A percentile compares a stretch with the other conserved stretches of the same genome.
Evolutionary conservation across 2,329 filamentous ascomycete genomes (phyloP).

Genomic region (Rhynchosporium agropyri): DNA sequence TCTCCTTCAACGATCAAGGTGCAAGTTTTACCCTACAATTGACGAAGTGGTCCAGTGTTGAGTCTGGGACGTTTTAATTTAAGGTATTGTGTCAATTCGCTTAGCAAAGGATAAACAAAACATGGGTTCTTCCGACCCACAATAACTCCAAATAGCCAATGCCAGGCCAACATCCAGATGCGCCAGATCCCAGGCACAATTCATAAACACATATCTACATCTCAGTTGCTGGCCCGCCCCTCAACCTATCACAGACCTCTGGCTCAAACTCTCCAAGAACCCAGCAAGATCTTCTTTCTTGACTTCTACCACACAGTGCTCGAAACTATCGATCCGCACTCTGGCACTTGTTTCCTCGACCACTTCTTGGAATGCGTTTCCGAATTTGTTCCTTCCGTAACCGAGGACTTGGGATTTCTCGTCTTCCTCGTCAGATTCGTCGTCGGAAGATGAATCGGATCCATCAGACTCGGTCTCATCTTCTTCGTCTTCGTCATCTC

Average conservation of each 20-base stretch:
- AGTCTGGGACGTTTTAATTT: too few species aligned
- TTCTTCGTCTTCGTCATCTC: conserved; percentile 52
- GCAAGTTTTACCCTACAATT: too few species aligned
- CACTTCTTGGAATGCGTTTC: conserved; percentile 93
- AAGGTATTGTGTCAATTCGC: background rate
- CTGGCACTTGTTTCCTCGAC: conserved; percentile 87
- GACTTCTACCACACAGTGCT: conserved; percentile 97
- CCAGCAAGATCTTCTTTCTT: conserved; percentile 89
- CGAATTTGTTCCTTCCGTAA: conserved; percentile 85
- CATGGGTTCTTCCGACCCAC: background rate
- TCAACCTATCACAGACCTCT: conserved; percentile 79
- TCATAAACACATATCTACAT: conserved; percentile 36
- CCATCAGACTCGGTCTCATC: conserved; percentile 57
- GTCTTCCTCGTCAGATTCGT: conserved; percentile 56
- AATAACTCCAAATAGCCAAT: conserved; percentile 12
- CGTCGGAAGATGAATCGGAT: conserved; percentile 49
- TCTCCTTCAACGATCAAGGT: too few species aligned
- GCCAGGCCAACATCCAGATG: conserved; percentile 3
- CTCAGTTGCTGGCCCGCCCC: background rate
- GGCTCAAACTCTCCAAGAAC: conserved; percentile 88
- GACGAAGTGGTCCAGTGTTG: too few species aligned
- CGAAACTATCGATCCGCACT: conserved; percentile 93
- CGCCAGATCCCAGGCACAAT: conserved; percentile 16
- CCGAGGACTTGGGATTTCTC: conserved; percentile 60
- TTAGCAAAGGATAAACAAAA: conserved; percentile 7